Evolutionary conservation across 2,329 filamentous ascomycete species (phyloP), one percentile per base, ranked within the genome.

Genomic region (Colletotrichum phormii): DNA sequence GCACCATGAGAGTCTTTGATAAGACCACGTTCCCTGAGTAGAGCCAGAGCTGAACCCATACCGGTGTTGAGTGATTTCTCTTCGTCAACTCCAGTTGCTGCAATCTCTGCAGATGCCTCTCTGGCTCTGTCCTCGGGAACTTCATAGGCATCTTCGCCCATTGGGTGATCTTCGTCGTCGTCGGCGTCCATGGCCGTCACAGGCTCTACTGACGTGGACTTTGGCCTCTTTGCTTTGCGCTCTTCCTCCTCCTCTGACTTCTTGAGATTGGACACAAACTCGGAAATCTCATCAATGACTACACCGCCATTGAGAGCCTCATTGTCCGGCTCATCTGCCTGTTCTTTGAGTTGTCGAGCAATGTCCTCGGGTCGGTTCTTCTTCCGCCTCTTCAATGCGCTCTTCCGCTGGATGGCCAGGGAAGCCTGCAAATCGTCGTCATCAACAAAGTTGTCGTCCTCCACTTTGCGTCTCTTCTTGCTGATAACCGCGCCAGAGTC

Each of bases 231-330:
- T 75, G 78, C 88, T 83, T 82, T 93, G 84, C 79, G 88, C 15
- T 87, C 85, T 67, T 89, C 87, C 3, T 87, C 84, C 8, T 87
- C 86, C 24, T 86, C 88, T 15, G 92, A 90, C 71, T 92, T 93
- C 79, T 92, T 93, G 67, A 99, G 84, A 67, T 95, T 95, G 31
- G 95, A 93, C 35, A 99, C 93, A 77, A 99, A 99, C 78, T 98
- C 95, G 0, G 95, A 95, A 0, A 96, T 98, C 80, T 98, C 97
- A 73, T 98, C 96, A 70, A 99, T 95, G n/a, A 98, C 89, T 1
- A 99, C 86, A 1, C 95, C 96, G 35, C 83, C 84, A 31, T 79
- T 81, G 7, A 78, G 77, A 2, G 86, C 86, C 42, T 85, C 84
- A 63, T 89, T 86, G 54, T 87, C 86, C 11, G 83, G 79, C 4